Percentiles rank a stretch among this genome's conserved stretches.
phyloP scores from a whole-genome alignment of 2,329 filamentous ascomycete genomes.

The Aspergillus pseudoglaucus region DNA sequence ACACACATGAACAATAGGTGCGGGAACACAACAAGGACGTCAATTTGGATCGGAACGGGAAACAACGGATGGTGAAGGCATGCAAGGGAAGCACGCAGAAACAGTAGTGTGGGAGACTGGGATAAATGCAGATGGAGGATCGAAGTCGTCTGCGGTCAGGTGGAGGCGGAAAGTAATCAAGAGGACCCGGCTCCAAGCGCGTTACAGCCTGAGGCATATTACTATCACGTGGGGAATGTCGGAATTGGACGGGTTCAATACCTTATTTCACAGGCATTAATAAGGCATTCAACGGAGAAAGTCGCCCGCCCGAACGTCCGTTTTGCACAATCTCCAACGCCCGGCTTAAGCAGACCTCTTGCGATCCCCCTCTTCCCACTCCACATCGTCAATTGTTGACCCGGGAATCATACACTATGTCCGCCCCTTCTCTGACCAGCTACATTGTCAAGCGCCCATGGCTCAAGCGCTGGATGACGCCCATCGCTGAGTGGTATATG shows the following conservation, averaged over 20 bases:
- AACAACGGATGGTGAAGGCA: background rate
- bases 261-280: constrained; percentile 11
- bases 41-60: background rate
- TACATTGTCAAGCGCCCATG: constrained; percentile 79
- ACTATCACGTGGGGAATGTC: background rate
- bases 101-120: background rate
- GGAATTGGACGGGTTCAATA: constrained; percentile 1
- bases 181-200: background rate
- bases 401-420: constrained; percentile 50
- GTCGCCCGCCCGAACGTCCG: constrained; percentile 28
- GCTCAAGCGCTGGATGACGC: constrained; percentile 71
- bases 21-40: background rate
- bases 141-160: constrained; percentile 16
- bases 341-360: constrained; percentile 24
- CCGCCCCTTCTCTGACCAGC: constrained; percentile 64
- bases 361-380: constrained; percentile 20
- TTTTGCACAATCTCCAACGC: constrained; percentile 37
- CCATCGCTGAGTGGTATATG: constrained; percentile 80
- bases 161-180: constrained; percentile 10
- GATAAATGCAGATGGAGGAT: background rate
- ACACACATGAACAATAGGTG: constrained; percentile 1
- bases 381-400: constrained; percentile 24
- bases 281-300: constrained; percentile 16
- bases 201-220: constrained; percentile 11
- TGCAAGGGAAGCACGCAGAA: background rate